Evolutionary conservation across 1,284 basidiomycete genomes (phyloP).

Genomic region (Ustilago trichophora): DNA sequence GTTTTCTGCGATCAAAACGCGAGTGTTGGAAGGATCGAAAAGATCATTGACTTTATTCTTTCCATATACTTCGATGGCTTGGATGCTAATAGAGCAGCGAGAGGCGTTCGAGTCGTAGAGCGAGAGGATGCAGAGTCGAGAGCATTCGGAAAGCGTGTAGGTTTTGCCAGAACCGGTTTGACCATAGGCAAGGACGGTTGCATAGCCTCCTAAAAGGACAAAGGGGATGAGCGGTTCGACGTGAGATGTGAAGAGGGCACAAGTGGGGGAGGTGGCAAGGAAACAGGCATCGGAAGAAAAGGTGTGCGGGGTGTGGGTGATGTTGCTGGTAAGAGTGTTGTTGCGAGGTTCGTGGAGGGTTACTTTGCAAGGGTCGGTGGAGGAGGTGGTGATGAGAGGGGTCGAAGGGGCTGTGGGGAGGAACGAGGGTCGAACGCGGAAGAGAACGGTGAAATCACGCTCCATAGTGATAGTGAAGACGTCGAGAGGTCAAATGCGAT

Average conservation of each 20-base stretch:
- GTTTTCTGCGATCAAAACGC: slow-evolving; percentile 19
- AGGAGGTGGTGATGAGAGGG: no score
- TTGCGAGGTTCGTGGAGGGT: slow-evolving; percentile 18
- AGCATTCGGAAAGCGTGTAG: slow-evolving; percentile 16
- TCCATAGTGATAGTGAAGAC: slow-evolving; percentile 25
- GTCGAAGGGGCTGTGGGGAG: no score
- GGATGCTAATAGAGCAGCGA: background rate
- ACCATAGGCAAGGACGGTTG: slow-evolving; percentile 35
- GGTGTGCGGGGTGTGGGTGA: slow-evolving; percentile 7
- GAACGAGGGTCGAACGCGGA: slow-evolving; percentile 26
- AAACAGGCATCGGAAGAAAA: slow-evolving; percentile 19
- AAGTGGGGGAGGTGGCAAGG: slow-evolving; percentile 5
- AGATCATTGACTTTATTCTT: slow-evolving; percentile 32
- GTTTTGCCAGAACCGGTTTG: no score
- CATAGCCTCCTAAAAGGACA: slow-evolving; percentile 19
- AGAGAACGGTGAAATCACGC: slow-evolving; percentile 34
- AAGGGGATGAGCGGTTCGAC: slow-evolving; percentile 20
- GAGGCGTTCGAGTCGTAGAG: slow-evolving; percentile 2
- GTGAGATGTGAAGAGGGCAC: slow-evolving; percentile 3
- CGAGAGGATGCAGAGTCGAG: slow-evolving; percentile 4
- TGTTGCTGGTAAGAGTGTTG: slow-evolving; percentile 1
- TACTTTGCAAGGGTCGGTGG: no score
- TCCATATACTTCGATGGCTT: slow-evolving; percentile 29
- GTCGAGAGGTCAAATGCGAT: no score
- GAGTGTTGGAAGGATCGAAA: slow-evolving; percentile 10